A percentile compares a stretch with the other conserved stretches of the same genome.
Conservation (phyloP, 2,329 filamentous ascomycete species). For the Penicillium sp. region DNA sequence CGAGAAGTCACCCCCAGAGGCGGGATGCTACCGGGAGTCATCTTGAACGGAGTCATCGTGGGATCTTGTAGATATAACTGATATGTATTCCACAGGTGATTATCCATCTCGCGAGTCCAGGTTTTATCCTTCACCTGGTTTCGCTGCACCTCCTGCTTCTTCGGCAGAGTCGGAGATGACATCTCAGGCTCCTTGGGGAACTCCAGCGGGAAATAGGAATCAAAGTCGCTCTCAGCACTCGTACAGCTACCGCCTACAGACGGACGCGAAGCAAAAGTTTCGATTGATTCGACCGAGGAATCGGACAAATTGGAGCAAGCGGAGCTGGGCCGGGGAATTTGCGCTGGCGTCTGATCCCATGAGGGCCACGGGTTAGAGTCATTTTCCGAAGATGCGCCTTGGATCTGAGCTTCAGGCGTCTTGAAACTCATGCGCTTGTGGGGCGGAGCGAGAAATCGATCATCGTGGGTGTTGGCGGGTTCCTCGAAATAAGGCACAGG, state of each 20-base stretch:
- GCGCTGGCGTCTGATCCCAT: slow-evolving; percentile 37
- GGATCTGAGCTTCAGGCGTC: slow-evolving; percentile 52
- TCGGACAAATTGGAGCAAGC: slow-evolving; percentile 64
- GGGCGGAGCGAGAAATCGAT: slow-evolving; percentile 45
- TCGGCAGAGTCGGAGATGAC: slow-evolving; percentile 44
- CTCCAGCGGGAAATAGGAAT: slow-evolving; percentile 57
- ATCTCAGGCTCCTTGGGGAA: slow-evolving; percentile 40
- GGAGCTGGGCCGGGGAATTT: slow-evolving; percentile 60
- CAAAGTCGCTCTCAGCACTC: slow-evolving; percentile 63
- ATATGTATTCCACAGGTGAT: slow-evolving; percentile 69
- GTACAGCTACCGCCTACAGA: slow-evolving; percentile 64
- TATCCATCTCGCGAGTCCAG: slow-evolving; percentile 68
- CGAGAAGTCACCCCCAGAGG: slow-evolving; percentile 68
- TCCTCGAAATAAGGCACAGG: slow-evolving; percentile 30
- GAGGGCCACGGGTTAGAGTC: slow-evolving; percentile 35
- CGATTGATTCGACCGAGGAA: slow-evolving; percentile 64
- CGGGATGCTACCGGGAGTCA: slow-evolving; percentile 65
- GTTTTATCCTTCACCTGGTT: slow-evolving; percentile 30
- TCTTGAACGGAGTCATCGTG: slow-evolving; percentile 69
- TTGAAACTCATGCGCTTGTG: slow-evolving; percentile 43
- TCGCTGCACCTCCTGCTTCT: slow-evolving; percentile 33
- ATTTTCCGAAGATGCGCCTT: slow-evolving; percentile 40
- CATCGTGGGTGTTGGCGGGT: slow-evolving; percentile 33
- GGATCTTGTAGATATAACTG: slow-evolving; percentile 69
- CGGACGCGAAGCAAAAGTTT: slow-evolving; percentile 60